Conservation (phyloP, 139 green algal genomes). For the Zygnema cylindricum region DNA sequence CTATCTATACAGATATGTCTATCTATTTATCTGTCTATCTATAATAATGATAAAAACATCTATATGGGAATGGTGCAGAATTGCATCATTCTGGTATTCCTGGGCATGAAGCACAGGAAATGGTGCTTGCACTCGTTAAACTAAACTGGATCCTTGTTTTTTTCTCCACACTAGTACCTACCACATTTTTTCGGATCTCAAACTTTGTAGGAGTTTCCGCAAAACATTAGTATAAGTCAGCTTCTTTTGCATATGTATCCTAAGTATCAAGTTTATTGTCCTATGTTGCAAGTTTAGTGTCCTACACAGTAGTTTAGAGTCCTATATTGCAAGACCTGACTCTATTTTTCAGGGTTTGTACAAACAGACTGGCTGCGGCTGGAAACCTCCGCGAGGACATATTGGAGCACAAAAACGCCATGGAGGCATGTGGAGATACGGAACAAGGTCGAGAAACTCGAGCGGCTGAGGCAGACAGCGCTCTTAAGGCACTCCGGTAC, state of each 20-base stretch:
- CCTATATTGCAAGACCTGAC: too few relatives aligned
- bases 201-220: not conserved
- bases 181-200: not conserved
- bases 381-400: constrained; percentile 17
- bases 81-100: not conserved
- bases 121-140: too few relatives aligned
- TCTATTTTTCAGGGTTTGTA: not conserved
- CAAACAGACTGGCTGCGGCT: not conserved
- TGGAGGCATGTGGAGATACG: not conserved
- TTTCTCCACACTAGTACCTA: too few relatives aligned
- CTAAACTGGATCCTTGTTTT: too few relatives aligned
- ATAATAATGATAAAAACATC: not conserved
- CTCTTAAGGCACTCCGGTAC: not conserved
- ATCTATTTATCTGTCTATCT: not conserved
- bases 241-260: not conserved
- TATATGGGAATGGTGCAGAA: not conserved
- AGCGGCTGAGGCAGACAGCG: not conserved
- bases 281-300: too few relatives aligned
- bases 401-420: not conserved
- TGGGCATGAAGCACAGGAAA: too few relatives aligned
- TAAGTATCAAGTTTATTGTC: constrained; percentile 6
- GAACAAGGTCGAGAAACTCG: too few relatives aligned
- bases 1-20: constrained; percentile 4
- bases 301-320: too few relatives aligned
- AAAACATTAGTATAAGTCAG: not conserved